phyloP scores from a whole-genome alignment of 495 filamentous ascomycete species.

The Jackrogersella minutella region DNA sequence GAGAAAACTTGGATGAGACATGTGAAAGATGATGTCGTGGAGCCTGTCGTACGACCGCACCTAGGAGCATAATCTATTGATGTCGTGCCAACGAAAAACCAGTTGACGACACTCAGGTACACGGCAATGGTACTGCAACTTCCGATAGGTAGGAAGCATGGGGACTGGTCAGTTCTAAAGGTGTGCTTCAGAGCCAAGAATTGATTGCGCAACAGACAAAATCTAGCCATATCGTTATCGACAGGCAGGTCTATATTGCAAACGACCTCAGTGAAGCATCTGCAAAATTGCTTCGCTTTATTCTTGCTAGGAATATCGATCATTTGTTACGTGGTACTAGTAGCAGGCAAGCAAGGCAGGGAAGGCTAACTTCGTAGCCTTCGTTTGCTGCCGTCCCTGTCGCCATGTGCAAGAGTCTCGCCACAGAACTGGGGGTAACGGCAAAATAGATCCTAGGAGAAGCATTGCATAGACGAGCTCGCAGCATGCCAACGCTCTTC shows the following conservation, averaged over 20 bases:
- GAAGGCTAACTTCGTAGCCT: not conserved
- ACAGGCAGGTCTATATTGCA: not conserved
- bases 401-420: constrained; percentile 39
- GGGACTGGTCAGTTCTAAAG: constrained; percentile 12
- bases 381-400: constrained; percentile 30
- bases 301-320: constrained; percentile 8
- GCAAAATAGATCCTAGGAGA: constrained; percentile 35
- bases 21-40: constrained; percentile 34
- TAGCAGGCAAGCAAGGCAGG: not conserved
- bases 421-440: constrained; percentile 27
- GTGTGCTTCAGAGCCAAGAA: constrained; percentile 6
- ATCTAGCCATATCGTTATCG: constrained; percentile 18
- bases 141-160: constrained; percentile 27
- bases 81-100: constrained; percentile 23
- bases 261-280: not conserved
- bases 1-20: constrained; percentile 18
- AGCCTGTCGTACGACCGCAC: constrained; percentile 29
- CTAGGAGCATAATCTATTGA: constrained; percentile 20
- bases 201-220: constrained; percentile 15
- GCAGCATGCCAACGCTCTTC: constrained; percentile 19
- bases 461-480: constrained; percentile 30
- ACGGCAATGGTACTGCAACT: constrained; percentile 11
- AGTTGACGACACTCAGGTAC: constrained; percentile 23
- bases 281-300: constrained; percentile 1
- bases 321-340: constrained; percentile 5